Evolutionary conservation across 2,329 filamentous ascomycete species (phyloP), one percentile per base, ranked within the genome.

Genomic region (Talaromyces albobiverticillius): DNA sequence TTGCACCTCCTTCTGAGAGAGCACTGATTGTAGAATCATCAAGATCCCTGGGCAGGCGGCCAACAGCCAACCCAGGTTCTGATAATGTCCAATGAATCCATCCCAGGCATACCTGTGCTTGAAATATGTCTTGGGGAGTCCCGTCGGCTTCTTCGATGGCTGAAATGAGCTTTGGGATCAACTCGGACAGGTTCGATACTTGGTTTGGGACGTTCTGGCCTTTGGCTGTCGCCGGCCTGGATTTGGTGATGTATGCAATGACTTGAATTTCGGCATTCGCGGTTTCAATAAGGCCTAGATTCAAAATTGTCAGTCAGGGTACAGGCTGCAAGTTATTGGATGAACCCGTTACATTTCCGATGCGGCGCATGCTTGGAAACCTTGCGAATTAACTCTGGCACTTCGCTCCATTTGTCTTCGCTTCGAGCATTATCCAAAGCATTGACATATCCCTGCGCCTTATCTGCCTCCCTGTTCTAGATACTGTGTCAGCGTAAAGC

Each of bases 331-430:
- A 36, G 53, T 49, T 55, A 57, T 58, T 53, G 46, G 34, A 46
- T 29, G 46, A 49, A 41, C 45, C 53, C 43, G 58, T 68, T 86
- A 96, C 93, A 96, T 73, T 83, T 83, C 71, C 89, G 84, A 57
- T 89, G 83, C 38, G 91, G 87, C 63, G 91, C 89, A 81, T 99
- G 93, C 73, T 99, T 97, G 67, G 88, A 88, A 66, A 97, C 82
- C 75, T 99, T 99, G 70, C 93, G 85, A 64, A 94, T 86, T 59
- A 95, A 82, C 75, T 97, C 93, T 23, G 90, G 89, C 26, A 97
- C 82, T 26, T 89, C 84, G 61, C 85, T 80, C 94, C 94, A 99
- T 70, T 86, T 86, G 50, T 88, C 91, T 65, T 93, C 86, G 72
- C 90, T 95, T 66, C 94, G 88, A 61, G 90, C 91, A 62, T 86